These are phyloP conservation scores for Penicillium pancosmium DNA, from an alignment of 495 filamentous ascomycete species.

Conservation along the genomic window DNA sequence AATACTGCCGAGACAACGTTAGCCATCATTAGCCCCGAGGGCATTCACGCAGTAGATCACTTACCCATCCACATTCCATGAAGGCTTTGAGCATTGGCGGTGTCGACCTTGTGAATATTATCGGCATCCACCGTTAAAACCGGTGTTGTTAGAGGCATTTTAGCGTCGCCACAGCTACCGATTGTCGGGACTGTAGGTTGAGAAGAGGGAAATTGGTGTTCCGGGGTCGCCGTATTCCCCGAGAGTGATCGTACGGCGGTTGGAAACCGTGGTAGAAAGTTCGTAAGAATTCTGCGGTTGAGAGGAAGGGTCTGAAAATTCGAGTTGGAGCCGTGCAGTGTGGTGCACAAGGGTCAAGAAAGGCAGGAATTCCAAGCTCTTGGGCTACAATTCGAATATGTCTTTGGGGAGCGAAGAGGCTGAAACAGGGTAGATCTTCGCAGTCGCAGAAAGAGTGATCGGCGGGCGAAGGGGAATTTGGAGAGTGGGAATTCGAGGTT, in stretches of 20 bases:
- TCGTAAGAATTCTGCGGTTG: slow-evolving; percentile 25
- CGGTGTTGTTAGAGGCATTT: slow-evolving; percentile 68
- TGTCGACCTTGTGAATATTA: slow-evolving; percentile 92
- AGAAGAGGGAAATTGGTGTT: slow-evolving; percentile 29
- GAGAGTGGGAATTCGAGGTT: slow-evolving; percentile 11
- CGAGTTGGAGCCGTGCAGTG: slow-evolving; percentile 19
- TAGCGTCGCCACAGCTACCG: slow-evolving; percentile 30
- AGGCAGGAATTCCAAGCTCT: slow-evolving; percentile 14
- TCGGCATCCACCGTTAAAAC: slow-evolving; percentile 83
- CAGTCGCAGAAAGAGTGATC: slow-evolving; percentile 7
- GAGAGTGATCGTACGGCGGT: slow-evolving; percentile 56
- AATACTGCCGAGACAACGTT: slow-evolving; percentile 64
- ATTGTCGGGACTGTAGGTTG: slow-evolving; percentile 2
- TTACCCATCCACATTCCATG: slow-evolving; percentile 98
- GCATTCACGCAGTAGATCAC: slow-evolving; percentile 32
- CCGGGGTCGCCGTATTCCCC: slow-evolving; percentile 57
- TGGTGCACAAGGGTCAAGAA: slow-evolving; percentile 26
- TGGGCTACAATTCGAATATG: slow-evolving; percentile 18
- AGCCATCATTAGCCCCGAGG: slow-evolving; percentile 8
- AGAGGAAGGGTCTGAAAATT: slow-evolving; percentile 16
- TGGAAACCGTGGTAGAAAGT: slow-evolving; percentile 28
- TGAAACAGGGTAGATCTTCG: neutral
- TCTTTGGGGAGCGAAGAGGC: slow-evolving; percentile 1
- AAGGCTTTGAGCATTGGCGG: slow-evolving; percentile 86
- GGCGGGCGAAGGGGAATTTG: slow-evolving; percentile 2